A percentile compares a stretch with the other conserved stretches of the same genome.
Conservation (phyloP, 164 flowering plant genomes). For the Magnolia kwangsiensis region DNA sequence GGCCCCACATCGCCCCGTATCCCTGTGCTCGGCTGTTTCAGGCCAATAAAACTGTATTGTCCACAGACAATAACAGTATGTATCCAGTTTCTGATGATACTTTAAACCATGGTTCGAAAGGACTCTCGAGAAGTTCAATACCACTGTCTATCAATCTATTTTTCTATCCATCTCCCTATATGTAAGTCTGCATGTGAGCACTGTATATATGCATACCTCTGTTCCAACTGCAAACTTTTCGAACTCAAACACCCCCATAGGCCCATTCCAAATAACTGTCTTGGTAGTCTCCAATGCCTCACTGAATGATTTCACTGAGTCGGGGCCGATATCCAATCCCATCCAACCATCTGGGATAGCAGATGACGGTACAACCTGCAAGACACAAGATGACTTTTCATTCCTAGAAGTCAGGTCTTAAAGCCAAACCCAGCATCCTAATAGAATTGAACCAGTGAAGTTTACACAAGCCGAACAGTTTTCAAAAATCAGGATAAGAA, state of each 20-base stretch:
- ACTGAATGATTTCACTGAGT: slow-evolving; percentile 57
- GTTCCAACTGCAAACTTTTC: slow-evolving; percentile 85
- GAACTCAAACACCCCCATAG: slow-evolving; percentile 91
- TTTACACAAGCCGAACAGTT: no score
- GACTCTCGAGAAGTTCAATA: no score
- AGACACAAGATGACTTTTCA: slow-evolving; percentile 1
- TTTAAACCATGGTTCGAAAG: no score
- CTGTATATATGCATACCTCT: slow-evolving; percentile 40
- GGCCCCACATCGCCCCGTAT: no score
- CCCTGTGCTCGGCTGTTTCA: no score
- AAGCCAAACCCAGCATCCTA: not conserved
- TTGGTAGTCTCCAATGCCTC: slow-evolving; percentile 59
- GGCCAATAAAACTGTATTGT: no score
- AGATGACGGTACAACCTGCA: slow-evolving; percentile 62
- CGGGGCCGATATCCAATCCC: slow-evolving; percentile 86
- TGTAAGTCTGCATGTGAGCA: not conserved
- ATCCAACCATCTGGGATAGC: slow-evolving; percentile 79
- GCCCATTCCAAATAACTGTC: slow-evolving; percentile 86
- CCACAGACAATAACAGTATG: no score
- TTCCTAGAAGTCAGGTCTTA: not conserved
- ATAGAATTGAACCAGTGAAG: no score
- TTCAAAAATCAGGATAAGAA: no score
- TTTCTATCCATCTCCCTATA: not conserved
- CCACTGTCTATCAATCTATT: no score
- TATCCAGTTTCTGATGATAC: no score